Evolutionary conservation across 2,329 filamentous ascomycete genomes (phyloP), one percentile per base, ranked within the genome.

Genomic region (Diaporthe humulicola): DNA sequence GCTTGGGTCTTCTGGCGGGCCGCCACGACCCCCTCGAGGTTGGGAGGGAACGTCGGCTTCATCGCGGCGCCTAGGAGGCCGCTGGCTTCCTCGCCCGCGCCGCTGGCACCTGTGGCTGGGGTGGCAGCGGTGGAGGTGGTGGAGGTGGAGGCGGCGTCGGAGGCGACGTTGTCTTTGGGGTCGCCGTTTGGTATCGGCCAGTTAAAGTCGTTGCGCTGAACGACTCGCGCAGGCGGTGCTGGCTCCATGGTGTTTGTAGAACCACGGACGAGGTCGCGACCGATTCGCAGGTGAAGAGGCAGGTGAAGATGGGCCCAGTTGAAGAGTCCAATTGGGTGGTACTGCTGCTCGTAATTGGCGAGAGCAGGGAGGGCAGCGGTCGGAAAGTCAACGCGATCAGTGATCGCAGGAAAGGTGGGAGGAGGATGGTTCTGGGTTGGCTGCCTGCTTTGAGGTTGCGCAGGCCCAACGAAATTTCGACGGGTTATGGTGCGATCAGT

Each of bases 201-300:
- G 36, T 50, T 48, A 64, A 74, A 74, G 42, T 61, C 72, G 25
- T 74, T 61, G 42, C 56, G 72, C 33, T 58, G 64, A 4, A 57
- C 57, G 12, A 61, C 22, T 7, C 56, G 72, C 14, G 64, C 64
- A 33, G 72, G 42, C n/a, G 45, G 64, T 19, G 72, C 40, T 36
- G 64, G 52, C 19, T 33, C 56, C 30, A 70, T 40, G 3, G 25
- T 36, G 38, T 60, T 58, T 36, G 28, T n/a, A n/a, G n/a, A 30
- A 17, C 50, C 30, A 22, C 19, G 4, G 14, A 25, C 33, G 30
- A 54, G 40, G 19, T 71, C 70, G 25, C 70, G 70, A 15, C 70
- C 61, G 52, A 22, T 36, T 28, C 28, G 52, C 38, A 61, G 30
- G 64, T 30, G 56, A 28, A 42, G 17, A 38, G 22, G 52, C 38